Percentiles rank a stretch among this genome's conserved stretches.
Conservation (phyloP, 1,139 yeast genomes). For the Protomyces gravidus region DNA sequence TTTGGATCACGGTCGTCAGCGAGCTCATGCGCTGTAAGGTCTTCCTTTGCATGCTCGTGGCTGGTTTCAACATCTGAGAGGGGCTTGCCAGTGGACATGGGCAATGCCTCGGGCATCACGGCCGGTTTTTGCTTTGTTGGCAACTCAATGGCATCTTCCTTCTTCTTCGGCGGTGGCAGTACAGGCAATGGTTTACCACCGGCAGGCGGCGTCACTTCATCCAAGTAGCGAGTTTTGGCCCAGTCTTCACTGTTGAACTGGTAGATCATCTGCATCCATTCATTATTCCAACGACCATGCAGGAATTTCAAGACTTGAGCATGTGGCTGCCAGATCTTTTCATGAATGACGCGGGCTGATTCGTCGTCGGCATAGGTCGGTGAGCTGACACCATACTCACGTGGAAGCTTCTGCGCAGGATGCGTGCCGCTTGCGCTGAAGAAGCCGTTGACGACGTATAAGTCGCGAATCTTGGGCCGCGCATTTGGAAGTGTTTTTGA, state of each 20-base stretch:
- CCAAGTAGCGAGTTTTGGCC: neutral
- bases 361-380: constrained; percentile 5
- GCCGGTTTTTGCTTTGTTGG: neutral
- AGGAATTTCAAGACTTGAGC: neutral
- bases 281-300: constrained; percentile 1
- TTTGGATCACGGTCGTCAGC: neutral
- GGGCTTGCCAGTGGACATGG: neutral
- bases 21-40: neutral
- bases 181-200: neutral
- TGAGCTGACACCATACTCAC: constrained; percentile 11
- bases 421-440: constrained; percentile 17
- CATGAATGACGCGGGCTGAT: constrained; percentile 10
- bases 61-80: neutral
- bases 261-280: neutral
- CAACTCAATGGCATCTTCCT: constrained; percentile 1
- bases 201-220: neutral
- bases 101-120: neutral
- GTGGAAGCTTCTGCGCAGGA: constrained; percentile 5
- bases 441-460: constrained; percentile 6
- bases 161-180: neutral
- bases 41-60: neutral
- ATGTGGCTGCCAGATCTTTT: constrained; percentile 12
- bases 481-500: neutral
- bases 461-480: neutral
- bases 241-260: neutral